Conservation (phyloP, 768 basidiomycete species). For the Epithele typhae region DNA sequence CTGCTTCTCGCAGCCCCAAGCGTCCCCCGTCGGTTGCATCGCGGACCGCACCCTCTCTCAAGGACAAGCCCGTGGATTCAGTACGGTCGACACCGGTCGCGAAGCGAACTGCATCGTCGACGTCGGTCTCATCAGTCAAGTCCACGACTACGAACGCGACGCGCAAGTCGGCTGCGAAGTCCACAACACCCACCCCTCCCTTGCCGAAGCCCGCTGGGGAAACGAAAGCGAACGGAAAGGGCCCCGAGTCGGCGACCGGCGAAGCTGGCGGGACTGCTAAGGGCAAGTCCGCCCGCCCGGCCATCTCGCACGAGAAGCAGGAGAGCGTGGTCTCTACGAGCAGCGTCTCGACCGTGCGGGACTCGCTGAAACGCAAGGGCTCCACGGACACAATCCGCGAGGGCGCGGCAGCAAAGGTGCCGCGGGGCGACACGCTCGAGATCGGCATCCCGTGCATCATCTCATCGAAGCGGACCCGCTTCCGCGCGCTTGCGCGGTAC, state of each 20-base stretch:
- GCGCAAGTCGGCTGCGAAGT: conserved; percentile 3
- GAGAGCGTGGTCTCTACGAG: conserved; percentile 22
- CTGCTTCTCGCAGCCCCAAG: conserved; percentile 16
- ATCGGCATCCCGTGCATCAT: conserved; percentile 92
- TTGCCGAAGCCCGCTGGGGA: conserved; percentile 1
- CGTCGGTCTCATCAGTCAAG: conserved; percentile 25
- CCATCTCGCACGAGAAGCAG: conserved; percentile 18
- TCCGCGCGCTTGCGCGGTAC: conserved; percentile 84
- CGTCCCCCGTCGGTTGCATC: conserved; percentile 23
- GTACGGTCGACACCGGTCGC: conserved; percentile 11
- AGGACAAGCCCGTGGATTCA: conserved; percentile 13
- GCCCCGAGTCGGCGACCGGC: conserved; percentile 8
- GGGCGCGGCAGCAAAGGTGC: conserved; percentile 18
- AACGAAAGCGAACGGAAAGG: conserved; percentile 5
- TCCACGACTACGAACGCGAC: conserved; percentile 11
- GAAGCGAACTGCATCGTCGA: conserved; percentile 23
- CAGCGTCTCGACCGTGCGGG: conserved; percentile 25
- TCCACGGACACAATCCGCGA: conserved; percentile 33
- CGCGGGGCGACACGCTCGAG: conserved; percentile 69
- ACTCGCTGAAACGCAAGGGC: conserved; percentile 33
- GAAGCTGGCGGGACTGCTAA: conserved; percentile 11
- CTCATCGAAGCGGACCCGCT: conserved; percentile 74
- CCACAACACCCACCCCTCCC: conserved; percentile 1
- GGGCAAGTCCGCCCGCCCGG: conserved; percentile 7
- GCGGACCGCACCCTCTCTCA: conserved; percentile 16